Evolutionary conservation across 1,284 basidiomycete genomes (phyloP), one percentile per base, ranked within the genome.

Genomic region (Chalciporus piperatoides): DNA sequence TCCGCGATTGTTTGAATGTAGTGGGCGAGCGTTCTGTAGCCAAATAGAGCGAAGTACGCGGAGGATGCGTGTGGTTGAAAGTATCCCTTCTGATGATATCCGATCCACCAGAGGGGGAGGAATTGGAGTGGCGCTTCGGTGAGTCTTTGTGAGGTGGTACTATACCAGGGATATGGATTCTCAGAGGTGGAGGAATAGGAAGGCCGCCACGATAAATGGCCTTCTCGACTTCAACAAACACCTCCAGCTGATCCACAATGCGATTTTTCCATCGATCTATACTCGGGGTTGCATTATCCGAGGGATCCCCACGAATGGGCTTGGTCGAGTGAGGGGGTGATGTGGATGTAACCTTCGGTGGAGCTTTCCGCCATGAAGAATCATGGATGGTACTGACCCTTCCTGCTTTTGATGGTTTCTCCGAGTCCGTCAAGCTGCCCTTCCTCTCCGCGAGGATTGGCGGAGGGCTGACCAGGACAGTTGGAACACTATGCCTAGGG

Each of bases 361-460:
- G 33, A 6, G 44, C 33, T 23, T 14, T 44, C 21, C 17, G 9
- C 28, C 24, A 37, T 15, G 51, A 46, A 8, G 49, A 35, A 23
- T 41, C 40, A 14, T 56, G 56, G 10, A 57, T 54, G 21, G 56
- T 53, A 32, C 30, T 32, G 25, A 56, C 58, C n/a, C 55, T 46
- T n/a, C 53, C 39, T 32, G 53, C 54, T 24, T 57, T 61, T 12
- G 47, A 49, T 36, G 33, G 15, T 25, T 23, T 44, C 33, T 54
- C 54, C n/a, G 38, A 42, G 19, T 24, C 32, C 2, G 55, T 46
- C 21, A 56, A 45, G 45, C 50, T 58, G 12, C 51, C 59, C 40
- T 51, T 53, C 15, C 53, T 51, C 4, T 7, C 21, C 43, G 6
- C 53, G 46, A 40, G 56, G 46, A n/a, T 27, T 17, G 23, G 11